Percentiles rank a stretch among this genome's conserved stretches.
Conservation (phyloP, 805 yeast species). For the Pichia gijzeniarum region DNA sequence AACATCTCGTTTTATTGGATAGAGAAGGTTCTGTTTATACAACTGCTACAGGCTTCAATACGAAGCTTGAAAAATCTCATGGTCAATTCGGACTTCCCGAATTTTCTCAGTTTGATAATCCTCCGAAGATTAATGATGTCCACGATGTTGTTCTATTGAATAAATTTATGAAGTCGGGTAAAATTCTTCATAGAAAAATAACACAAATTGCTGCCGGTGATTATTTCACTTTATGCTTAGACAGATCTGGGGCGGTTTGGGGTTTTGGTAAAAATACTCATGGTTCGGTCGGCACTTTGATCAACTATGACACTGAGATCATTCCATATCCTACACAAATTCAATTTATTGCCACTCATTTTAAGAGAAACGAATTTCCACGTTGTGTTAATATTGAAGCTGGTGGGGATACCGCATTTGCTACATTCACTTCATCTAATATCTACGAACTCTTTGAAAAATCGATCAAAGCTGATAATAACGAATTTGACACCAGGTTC, state of each 20-base stretch:
- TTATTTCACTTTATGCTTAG: slow-evolving; percentile 66
- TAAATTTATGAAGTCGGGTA: slow-evolving; percentile 30
- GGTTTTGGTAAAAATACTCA: slow-evolving; percentile 78
- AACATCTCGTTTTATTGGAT: slow-evolving; percentile 63
- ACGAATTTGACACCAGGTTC: slow-evolving; percentile 4
- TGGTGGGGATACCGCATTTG: slow-evolving; percentile 59
- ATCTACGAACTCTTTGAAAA: slow-evolving; percentile 33
- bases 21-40: slow-evolving; percentile 55
- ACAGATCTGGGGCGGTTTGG: slow-evolving; percentile 61
- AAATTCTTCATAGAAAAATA: slow-evolving; percentile 38
- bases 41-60: slow-evolving; percentile 47
- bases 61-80: slow-evolving; percentile 35
- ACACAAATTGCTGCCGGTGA: slow-evolving; percentile 65
- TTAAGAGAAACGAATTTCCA: slow-evolving; percentile 37
- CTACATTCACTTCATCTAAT: slow-evolving; percentile 34
- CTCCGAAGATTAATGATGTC: slow-evolving; percentile 43
- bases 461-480: slow-evolving; percentile 16
- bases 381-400: slow-evolving; percentile 54
- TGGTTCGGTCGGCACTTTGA: slow-evolving; percentile 80
- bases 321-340: slow-evolving; percentile 64
- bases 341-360: slow-evolving; percentile 34
- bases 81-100: slow-evolving; percentile 87
- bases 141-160: slow-evolving; percentile 56
- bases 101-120: slow-evolving; percentile 55
- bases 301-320: slow-evolving; percentile 57